phyloP scores from a whole-genome alignment of 768 basidiomycete species.

The Naganishia friedmannii region DNA sequence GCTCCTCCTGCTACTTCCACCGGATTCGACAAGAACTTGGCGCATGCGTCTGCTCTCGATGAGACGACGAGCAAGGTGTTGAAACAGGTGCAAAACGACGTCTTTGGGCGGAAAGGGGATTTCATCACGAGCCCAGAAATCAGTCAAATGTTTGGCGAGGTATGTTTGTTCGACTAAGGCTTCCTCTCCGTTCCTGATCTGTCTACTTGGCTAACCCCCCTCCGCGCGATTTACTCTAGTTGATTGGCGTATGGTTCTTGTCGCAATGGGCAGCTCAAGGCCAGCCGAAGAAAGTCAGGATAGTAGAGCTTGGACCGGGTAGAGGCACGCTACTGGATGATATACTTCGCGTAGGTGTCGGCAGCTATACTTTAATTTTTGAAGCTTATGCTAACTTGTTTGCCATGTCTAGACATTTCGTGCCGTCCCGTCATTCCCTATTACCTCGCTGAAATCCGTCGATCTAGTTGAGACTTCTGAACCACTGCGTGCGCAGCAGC shows the following conservation, averaged over 20 bases:
- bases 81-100: constrained; percentile 60
- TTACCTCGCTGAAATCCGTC: constrained; percentile 55
- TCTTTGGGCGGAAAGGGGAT: constrained; percentile 84
- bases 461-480: constrained; percentile 79
- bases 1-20: not conserved
- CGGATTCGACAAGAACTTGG: not conserved
- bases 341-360: constrained; percentile 67
- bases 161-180: constrained; percentile 51
- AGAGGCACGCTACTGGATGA: constrained; percentile 88
- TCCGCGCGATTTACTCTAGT: constrained; percentile 55
- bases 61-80: constrained; percentile 19
- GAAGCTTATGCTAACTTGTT: not conserved
- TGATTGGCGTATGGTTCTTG: constrained; percentile 81
- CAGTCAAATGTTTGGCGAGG: constrained; percentile 94
- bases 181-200: not conserved
- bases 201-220: not conserved
- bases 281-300: constrained; percentile 58
- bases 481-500: constrained; percentile 66
- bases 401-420: constrained; percentile 37
- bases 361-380: not conserved
- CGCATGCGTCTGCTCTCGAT: not conserved
- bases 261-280: constrained; percentile 68
- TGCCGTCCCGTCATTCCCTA: constrained; percentile 38
- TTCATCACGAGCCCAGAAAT: constrained; percentile 97
- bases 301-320: constrained; percentile 92